Percentiles rank a stretch among this genome's conserved stretches.
phyloP scores from a whole-genome alignment of 2,329 filamentous ascomycete species.

The Hortaea sp. region DNA sequence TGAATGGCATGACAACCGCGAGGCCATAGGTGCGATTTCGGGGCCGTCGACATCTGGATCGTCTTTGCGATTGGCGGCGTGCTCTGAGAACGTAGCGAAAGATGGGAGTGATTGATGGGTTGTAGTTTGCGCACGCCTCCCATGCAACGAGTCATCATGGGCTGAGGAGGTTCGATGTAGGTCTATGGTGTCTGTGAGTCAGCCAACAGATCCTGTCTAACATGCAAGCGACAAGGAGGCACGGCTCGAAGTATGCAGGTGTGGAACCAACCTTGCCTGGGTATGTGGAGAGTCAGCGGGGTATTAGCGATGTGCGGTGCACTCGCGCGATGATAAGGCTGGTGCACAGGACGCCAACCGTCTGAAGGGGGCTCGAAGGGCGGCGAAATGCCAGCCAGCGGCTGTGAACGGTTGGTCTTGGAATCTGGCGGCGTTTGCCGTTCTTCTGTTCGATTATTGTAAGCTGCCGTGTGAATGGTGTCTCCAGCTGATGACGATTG shows the following conservation, averaged over 20 bases:
- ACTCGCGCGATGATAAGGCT: conserved; percentile 8
- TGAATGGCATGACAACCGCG: conserved; percentile 11
- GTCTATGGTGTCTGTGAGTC: conserved; percentile 3
- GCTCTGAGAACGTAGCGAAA: conserved; percentile 16
- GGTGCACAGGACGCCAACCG: conserved; percentile 14
- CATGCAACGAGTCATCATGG: background rate
- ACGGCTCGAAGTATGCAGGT: conserved; percentile 1
- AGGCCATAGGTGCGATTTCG: conserved; percentile 12
- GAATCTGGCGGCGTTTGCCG: conserved; percentile 1
- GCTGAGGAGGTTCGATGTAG: conserved; percentile 1
- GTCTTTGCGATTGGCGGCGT: conserved; percentile 8
- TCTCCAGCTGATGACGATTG: conserved; percentile 1
- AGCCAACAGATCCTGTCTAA: background rate
- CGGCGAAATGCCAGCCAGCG: conserved; percentile 7
- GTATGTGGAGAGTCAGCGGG: conserved; percentile 15
- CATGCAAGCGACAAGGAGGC: background rate
- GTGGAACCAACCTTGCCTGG: conserved; percentile 3
- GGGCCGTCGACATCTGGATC: conserved; percentile 9
- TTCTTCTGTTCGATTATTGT: conserved; percentile 5
- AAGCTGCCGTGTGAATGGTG: conserved; percentile 6
- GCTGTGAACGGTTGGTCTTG: conserved; percentile 4
- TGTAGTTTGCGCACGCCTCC: background rate
- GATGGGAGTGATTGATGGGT: conserved; percentile 15
- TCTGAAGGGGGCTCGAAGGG: conserved; percentile 7
- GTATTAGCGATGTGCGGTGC: conserved; percentile 1